A percentile compares a stretch with the other conserved stretches of the same genome.
These are phyloP conservation scores for Peronospora farinosa DNA, from an alignment of 352 stramenopile genomes.

Conservation along the genomic window DNA sequence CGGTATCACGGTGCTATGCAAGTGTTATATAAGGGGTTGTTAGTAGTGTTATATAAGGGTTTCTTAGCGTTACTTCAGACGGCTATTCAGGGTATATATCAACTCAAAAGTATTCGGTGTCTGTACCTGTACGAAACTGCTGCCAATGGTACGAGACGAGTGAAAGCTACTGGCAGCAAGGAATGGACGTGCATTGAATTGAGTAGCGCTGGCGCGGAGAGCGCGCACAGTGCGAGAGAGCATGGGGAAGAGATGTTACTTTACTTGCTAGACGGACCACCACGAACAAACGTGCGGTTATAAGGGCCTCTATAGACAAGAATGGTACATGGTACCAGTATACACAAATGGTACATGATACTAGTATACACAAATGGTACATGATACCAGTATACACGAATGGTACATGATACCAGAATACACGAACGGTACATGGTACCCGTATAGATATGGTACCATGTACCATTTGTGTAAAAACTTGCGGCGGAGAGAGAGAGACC, in stretches of 20 bases:
- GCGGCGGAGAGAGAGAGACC: not conserved
- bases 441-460: not conserved
- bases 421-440: not conserved
- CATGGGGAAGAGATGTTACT: constrained; percentile 34
- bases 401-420: not conserved
- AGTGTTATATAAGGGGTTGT: not conserved
- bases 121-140: constrained; percentile 37
- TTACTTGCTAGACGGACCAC: constrained; percentile 7
- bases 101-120: constrained; percentile 22
- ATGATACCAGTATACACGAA: not conserved
- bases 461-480: constrained; percentile 1
- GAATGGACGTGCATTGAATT: constrained; percentile 17
- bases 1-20: constrained; percentile 88
- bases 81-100: not conserved
- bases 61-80: not conserved
- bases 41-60: not conserved
- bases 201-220: constrained; percentile 27
- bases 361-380: not conserved
- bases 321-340: not conserved
- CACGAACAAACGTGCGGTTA: constrained; percentile 5
- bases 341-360: not conserved
- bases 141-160: constrained; percentile 38
- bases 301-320: not conserved
- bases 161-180: constrained; percentile 30
- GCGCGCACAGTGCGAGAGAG: constrained; percentile 54